A percentile compares a stretch with the other conserved stretches of the same genome.
phyloP scores from a whole-genome alignment of 2,329 filamentous ascomycete genomes.

The Aspergillus sp. region DNA sequence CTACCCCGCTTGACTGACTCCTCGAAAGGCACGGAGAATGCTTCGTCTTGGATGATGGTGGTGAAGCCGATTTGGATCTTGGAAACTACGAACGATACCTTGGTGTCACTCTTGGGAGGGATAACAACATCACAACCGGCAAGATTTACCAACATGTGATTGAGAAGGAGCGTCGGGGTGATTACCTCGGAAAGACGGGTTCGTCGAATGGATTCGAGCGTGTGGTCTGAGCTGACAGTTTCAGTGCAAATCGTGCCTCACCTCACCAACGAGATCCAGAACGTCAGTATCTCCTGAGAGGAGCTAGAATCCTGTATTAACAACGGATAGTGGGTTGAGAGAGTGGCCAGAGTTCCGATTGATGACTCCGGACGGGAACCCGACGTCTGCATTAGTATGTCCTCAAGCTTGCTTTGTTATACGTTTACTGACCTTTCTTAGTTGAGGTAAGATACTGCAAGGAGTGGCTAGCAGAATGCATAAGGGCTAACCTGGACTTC shows the following conservation, averaged over 20 bases:
- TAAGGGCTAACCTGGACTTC: not conserved
- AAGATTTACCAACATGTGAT: constrained; percentile 94
- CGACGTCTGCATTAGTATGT: constrained; percentile 86
- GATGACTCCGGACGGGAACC: constrained; percentile 82
- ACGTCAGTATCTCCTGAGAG: constrained; percentile 41
- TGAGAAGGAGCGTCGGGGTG: constrained; percentile 69
- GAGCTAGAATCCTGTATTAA: not conserved
- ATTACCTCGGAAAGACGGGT: constrained; percentile 81
- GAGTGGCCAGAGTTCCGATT: constrained; percentile 81
- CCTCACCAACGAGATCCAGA: constrained; percentile 87
- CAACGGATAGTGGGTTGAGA: constrained; percentile 69
- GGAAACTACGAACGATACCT: constrained; percentile 83
- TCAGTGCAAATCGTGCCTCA: constrained; percentile 86
- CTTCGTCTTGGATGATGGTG: constrained; percentile 52
- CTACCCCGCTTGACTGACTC: constrained; percentile 16
- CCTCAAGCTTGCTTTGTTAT: not conserved
- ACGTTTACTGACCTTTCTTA: constrained; percentile 14
- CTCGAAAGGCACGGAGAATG: constrained; percentile 21
- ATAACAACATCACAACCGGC: constrained; percentile 97
- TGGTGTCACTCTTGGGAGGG: constrained; percentile 76
- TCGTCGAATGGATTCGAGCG: not conserved
- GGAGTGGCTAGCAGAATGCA: not conserved
- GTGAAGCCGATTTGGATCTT: constrained; percentile 75
- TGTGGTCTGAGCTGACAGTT: constrained; percentile 5
- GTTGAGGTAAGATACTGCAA: constrained; percentile 24